Evolutionary conservation across 768 basidiomycete genomes (phyloP), one percentile per base, ranked within the genome.

Genomic region (Russula brevipes): DNA sequence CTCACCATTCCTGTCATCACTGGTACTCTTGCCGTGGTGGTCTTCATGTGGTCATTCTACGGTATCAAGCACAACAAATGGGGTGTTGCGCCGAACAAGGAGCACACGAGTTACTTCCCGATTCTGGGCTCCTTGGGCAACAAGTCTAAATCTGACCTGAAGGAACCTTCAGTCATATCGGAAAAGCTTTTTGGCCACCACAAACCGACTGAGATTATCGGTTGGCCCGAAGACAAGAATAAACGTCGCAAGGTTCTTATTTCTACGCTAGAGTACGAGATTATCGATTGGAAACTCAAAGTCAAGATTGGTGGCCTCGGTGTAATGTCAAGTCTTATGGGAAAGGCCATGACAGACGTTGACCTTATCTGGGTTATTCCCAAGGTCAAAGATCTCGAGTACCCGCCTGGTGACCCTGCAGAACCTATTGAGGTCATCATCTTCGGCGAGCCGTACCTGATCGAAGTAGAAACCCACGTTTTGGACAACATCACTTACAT

Each of bases 241-340:
- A 97, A 96, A 75, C 85, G 94, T 53, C 82, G 94, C 72, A 92
- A 89, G 74, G 92, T 95, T 33, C 81, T 97, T 50, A 97, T 97
- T 64, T 79, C 94, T 17, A 96, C 94, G 0, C 81, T 97, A 55
- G 94, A 97, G 75, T 97, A 97, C 75, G 94, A 97, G 74, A 90
- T 97, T 72, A 86, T 97, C 70, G 94, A 96, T 72, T 97, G 94
- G 94, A 95, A 95, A 76, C 76, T 95, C 65, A 97, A 97, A 76
- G 94, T 97, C 79, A 96, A 96, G 80, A 96, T 96, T 67, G 94
- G 94, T 77, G 94, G 94, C 75, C 81, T 97, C 19, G 94, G 94
- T 80, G 94, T 96, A 77, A 97, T 97, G 94, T 96, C 94, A 3
- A 88, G 88, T 74, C 79, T 97, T 41, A 97, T 97, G 94, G 94